Base-by-base conservation (phyloP, 441 rosid genomes). In the Manihot esculenta region DNA sequence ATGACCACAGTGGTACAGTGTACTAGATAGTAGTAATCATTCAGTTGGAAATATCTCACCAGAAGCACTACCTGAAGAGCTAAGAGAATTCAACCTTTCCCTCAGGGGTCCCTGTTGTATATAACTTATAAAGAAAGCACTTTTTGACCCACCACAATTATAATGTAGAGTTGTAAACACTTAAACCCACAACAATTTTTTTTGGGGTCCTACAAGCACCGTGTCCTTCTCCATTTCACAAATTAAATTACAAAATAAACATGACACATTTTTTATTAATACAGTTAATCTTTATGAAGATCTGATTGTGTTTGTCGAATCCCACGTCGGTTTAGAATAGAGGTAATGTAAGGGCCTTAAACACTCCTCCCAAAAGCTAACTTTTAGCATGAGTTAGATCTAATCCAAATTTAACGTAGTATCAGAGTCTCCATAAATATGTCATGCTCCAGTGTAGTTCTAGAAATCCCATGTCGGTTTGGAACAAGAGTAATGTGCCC, bases 231-330 rank as follows among this genome's bases (percentile, higher is more conserved):
- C 74, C 73, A 51, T 73, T 10, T 41, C 62, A 70, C 10, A 26
- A 49, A 64, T 65, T 66, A 51, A 79, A 69, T 64, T n/a, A 49
- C 66, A 70, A 68, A 58, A 71, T 66, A 71, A 38, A 47, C 18
- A 48, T 11, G 57, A 60, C 23, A 33, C n/a, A 51, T 64, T 57
- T 41, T 54, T 55, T 66, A 33, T 42, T 59, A 48, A 17, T 4
- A 66, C 41, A 72, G 56, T n/a, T 14, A 63, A 64, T 44, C 47
- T 72, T 63, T 61, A 54, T 10, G 41, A 13, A 38, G 51, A 71
- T 68, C 18, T 62, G 65, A 73, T 58, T 54, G 21, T n/a, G n/a
- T n/a, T n/a, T n/a, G n/a, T n/a, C n/a, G n/a, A n/a, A n/a, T n/a
- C n/a, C n/a, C n/a, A n/a, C n/a, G n/a, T n/a, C n/a, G n/a, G n/a